Conservation (phyloP, 352 stramenopile genomes). For the Phytophthora agathidicida region DNA sequence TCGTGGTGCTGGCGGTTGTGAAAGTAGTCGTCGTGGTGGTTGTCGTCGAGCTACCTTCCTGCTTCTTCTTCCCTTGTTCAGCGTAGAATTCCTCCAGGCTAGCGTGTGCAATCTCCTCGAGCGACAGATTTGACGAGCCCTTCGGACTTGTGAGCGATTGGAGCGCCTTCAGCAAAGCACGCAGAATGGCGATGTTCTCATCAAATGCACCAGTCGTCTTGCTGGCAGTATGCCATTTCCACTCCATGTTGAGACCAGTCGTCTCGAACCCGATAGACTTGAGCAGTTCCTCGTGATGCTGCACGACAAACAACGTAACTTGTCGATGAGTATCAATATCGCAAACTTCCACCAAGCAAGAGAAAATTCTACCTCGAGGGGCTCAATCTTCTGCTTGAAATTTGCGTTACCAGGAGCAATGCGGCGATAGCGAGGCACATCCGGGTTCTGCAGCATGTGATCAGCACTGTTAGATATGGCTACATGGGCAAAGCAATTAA, state of each 20-base stretch:
- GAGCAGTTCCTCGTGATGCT: conserved; percentile 81
- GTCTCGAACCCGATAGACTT: conserved; percentile 82
- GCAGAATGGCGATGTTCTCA: conserved; percentile 69
- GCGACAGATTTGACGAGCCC: conserved; percentile 46
- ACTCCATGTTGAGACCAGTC: conserved; percentile 80
- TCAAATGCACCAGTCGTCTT: conserved; percentile 68
- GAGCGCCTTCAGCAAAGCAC: conserved; percentile 61
- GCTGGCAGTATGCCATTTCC: conserved; percentile 78
- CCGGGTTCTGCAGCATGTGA: conserved; percentile 59
- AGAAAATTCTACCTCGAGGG: conserved; percentile 59
- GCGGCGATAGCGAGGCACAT: conserved; percentile 81
- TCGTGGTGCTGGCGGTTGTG: conserved; percentile 6
- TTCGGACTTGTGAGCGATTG: conserved; percentile 55
- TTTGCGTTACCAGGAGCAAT: conserved; percentile 82
- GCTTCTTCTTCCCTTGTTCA: conserved; percentile 32
- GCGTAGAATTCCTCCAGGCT: conserved; percentile 37
- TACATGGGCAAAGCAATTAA: neutral
- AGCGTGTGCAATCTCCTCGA: conserved; percentile 57
- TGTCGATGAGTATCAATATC: neutral
- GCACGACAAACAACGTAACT: conserved; percentile 5
- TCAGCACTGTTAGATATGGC: neutral
- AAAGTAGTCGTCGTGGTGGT: conserved; percentile 14
- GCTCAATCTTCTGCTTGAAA: conserved; percentile 88
- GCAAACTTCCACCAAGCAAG: neutral
- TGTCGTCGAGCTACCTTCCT: neutral